A percentile compares a stretch with the other conserved stretches of the same genome.
phyloP scores from a whole-genome alignment of 768 basidiomycete species.

The Stropharia rugosoannulata region DNA sequence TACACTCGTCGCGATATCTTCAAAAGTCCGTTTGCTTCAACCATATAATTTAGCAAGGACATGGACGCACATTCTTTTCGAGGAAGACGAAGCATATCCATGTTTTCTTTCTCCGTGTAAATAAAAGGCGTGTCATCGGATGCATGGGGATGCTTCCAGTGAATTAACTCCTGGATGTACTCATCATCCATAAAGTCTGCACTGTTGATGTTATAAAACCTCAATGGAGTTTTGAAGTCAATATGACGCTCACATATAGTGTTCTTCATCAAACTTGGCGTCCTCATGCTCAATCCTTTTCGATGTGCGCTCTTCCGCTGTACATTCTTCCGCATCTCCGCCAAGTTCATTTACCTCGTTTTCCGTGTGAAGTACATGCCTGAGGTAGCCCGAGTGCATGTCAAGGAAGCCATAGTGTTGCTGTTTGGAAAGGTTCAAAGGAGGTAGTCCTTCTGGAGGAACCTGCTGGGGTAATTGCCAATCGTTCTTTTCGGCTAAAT shows the following conservation, averaged over 20 bases:
- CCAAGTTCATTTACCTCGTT: slow-evolving; percentile 86
- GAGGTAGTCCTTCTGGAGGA: slow-evolving; percentile 35
- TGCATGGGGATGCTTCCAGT: slow-evolving; percentile 62
- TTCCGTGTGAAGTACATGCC: slow-evolving; percentile 67
- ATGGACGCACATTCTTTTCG: slow-evolving; percentile 51
- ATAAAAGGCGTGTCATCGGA: slow-evolving; percentile 33
- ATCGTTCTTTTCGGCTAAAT: slow-evolving; percentile 69
- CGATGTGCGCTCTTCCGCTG: slow-evolving; percentile 47
- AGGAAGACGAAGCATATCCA: slow-evolving; percentile 58
- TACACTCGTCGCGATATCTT: slow-evolving; percentile 58
- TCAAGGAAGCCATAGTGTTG: slow-evolving; percentile 77
- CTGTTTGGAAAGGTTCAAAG: slow-evolving; percentile 38
- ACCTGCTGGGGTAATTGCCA: slow-evolving; percentile 75
- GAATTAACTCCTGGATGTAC: slow-evolving; percentile 67
- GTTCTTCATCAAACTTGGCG: slow-evolving; percentile 78
- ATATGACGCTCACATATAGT: slow-evolving; percentile 65
- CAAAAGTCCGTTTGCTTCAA: slow-evolving; percentile 5
- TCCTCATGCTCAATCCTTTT: slow-evolving; percentile 64
- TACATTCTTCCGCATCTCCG: slow-evolving; percentile 56
- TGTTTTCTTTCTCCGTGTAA: slow-evolving; percentile 74
- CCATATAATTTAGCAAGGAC: neutral
- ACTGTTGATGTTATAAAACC: slow-evolving; percentile 36
- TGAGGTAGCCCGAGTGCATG: slow-evolving; percentile 73
- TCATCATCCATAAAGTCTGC: slow-evolving; percentile 81
- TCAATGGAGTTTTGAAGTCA: neutral